These are phyloP conservation scores for Amanita phalloides DNA, from an alignment of 768 basidiomycete genomes.

Conservation along the genomic window DNA sequence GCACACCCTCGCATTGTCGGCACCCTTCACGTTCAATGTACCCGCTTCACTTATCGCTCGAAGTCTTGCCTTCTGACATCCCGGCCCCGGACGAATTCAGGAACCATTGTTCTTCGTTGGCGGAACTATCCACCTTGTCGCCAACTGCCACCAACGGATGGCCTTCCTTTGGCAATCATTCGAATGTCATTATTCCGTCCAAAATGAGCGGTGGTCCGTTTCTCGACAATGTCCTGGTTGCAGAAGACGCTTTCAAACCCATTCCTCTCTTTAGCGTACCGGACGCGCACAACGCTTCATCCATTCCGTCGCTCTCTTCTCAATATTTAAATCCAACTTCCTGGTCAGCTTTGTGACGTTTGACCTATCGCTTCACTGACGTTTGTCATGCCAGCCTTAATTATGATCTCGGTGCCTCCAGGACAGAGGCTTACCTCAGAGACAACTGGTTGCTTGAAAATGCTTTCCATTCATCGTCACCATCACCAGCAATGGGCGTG, in stretches of 20 bases:
- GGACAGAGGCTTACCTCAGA: too few species aligned
- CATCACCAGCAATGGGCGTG: neutral
- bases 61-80: too few species aligned
- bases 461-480: too few species aligned
- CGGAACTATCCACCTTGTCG: neutral
- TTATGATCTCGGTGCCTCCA: neutral
- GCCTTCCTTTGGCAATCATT: neutral
- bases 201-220: neutral
- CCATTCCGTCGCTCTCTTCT: neutral
- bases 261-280: neutral
- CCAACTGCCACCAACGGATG: neutral
- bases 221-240: neutral
- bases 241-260: neutral
- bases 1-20: too few species aligned
- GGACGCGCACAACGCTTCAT: neutral
- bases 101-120: neutral
- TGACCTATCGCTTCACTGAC: neutral
- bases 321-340: neutral
- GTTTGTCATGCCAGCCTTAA: neutral
- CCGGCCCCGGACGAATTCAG: too few species aligned
- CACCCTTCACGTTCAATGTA: too few species aligned
- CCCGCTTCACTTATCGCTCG: too few species aligned
- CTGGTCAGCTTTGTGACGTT: neutral
- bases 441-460: too few species aligned
- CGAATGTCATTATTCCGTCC: neutral